Conservation (phyloP, 345 rosid species). For the Psidium friedrichsthalianum region DNA sequence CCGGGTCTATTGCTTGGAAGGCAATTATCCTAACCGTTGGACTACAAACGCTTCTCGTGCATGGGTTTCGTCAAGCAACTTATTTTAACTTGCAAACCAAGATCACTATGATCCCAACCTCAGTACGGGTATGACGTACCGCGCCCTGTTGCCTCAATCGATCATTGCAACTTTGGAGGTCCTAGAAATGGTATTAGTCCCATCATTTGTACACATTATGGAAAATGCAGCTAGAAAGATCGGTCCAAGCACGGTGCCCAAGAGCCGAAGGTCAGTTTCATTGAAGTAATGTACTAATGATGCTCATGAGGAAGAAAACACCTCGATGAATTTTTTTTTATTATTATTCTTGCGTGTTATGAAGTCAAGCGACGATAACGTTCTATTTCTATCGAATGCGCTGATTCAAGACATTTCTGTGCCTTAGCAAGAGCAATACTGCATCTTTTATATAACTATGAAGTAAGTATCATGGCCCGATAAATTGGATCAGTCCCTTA, state of each 20-base stretch:
- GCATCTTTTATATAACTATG: neutral
- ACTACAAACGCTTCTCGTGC: constrained; percentile 40
- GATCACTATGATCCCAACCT: too few species aligned
- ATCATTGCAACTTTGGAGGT: neutral
- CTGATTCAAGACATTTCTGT: neutral
- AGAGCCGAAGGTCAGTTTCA: neutral
- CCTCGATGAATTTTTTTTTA: neutral
- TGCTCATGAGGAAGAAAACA: neutral
- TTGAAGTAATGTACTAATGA: neutral
- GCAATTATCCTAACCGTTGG: constrained; percentile 90
- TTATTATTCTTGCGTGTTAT: neutral
- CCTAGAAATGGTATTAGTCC: neutral
- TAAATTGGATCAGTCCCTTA: too few species aligned
- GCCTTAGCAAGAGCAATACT: neutral
- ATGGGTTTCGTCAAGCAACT: too few species aligned
- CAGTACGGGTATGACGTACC: neutral
- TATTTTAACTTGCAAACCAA: too few species aligned
- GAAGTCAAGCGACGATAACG: neutral
- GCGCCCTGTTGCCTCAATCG: neutral
- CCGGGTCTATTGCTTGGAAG: constrained; percentile 90
- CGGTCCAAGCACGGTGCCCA: neutral
- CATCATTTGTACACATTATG: neutral
- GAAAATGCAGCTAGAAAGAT: neutral
- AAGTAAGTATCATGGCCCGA: neutral
- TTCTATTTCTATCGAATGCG: neutral